A percentile compares a stretch with the other conserved stretches of the same genome.
Conservation (phyloP, 1,139 yeast genomes). For the Yamadazyma aaseri region DNA sequence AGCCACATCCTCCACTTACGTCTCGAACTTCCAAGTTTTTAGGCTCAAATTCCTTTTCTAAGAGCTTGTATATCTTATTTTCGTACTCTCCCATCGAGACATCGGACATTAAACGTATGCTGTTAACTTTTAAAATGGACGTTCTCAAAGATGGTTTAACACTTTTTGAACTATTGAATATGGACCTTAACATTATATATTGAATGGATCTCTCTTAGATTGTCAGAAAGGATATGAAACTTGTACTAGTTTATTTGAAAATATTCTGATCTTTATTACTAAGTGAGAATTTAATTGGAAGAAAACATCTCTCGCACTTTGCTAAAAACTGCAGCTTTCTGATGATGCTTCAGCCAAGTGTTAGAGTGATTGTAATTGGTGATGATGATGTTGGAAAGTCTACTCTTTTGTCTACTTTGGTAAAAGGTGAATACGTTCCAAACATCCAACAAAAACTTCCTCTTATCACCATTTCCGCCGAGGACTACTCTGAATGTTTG, state of each 20-base stretch:
- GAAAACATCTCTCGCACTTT: neutral
- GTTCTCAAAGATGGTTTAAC: neutral
- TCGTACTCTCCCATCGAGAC: constrained; percentile 63
- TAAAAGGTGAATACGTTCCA: constrained; percentile 76
- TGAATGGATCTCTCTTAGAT: no score
- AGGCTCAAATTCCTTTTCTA: constrained; percentile 59
- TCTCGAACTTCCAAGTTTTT: constrained; percentile 65
- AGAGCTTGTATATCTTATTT: constrained; percentile 55
- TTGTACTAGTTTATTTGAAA: no score
- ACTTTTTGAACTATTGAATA: neutral
- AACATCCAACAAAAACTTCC: constrained; percentile 77
- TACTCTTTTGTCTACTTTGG: constrained; percentile 70
- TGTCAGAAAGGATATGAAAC: no score
- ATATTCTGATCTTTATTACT: neutral
- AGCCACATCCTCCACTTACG: constrained; percentile 94
- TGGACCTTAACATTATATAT: constrained; percentile 2
- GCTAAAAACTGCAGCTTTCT: neutral
- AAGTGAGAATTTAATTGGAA: neutral
- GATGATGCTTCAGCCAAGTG: constrained; percentile 26
- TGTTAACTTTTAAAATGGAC: neutral
- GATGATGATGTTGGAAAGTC: constrained; percentile 91
- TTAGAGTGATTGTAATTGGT: constrained; percentile 89
- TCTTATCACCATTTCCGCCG: constrained; percentile 64
- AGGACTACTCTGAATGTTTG: constrained; percentile 35
- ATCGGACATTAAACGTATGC: constrained; percentile 11